These are phyloP conservation scores for Tinospora cordifolia DNA, from an alignment of 164 flowering plant genomes.

Conservation along the genomic window DNA sequence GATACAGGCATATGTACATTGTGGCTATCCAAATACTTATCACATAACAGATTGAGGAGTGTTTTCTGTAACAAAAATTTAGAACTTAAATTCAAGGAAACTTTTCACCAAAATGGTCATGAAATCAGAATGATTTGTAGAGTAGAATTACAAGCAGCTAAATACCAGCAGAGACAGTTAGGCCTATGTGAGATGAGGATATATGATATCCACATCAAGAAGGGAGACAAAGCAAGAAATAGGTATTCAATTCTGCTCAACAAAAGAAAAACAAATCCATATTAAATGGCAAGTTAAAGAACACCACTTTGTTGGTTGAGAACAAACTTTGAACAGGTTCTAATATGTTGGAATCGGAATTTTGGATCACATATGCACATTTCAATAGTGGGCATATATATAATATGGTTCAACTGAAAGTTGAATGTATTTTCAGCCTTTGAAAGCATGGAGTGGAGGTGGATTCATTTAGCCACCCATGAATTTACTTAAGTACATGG, in stretches of 20 bases:
- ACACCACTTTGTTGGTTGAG: neutral
- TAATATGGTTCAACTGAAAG: neutral
- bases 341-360: neutral
- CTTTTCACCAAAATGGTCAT: neutral
- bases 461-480: too few species aligned
- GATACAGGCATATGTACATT: neutral
- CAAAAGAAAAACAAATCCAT: too few species aligned
- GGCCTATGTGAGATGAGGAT: too few species aligned
- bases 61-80: neutral
- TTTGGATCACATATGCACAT: neutral
- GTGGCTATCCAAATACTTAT: neutral
- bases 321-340: neutral
- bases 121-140: neutral
- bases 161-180: neutral
- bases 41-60: neutral
- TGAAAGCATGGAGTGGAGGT: too few species aligned
- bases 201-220: too few species aligned
- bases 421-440: neutral
- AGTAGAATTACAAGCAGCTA: neutral
- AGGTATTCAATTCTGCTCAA: too few species aligned
- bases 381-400: too few species aligned
- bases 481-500: too few species aligned
- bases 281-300: neutral
- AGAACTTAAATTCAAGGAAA: neutral
- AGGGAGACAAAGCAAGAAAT: neutral